Conservation (phyloP, 139 green algal species). For the Volvox reticuliferus region DNA sequence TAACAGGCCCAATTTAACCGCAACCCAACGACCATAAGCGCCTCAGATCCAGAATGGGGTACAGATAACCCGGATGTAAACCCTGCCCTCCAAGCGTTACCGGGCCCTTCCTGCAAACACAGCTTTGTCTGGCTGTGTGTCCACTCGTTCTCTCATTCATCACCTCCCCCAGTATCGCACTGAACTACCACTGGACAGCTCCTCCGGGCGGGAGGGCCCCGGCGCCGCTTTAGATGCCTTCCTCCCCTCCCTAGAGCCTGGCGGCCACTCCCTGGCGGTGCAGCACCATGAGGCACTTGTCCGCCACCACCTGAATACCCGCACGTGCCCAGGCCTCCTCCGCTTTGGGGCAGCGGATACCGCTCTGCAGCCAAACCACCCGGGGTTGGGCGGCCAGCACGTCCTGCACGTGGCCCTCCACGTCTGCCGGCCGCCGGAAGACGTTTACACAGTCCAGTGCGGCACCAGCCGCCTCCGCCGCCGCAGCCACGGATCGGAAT, state of each 20-base stretch:
- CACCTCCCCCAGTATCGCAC: no score
- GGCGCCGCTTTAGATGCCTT: no score
- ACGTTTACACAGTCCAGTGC: constrained; percentile 40
- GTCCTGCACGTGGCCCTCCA: constrained; percentile 1
- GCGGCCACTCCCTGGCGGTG: constrained; percentile 4
- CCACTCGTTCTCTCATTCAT: no score
- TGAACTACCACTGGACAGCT: no score
- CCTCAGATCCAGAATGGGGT: no score
- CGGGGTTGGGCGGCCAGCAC: background rate
- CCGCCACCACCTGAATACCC: constrained; percentile 20
- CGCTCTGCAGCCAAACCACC: constrained; percentile 31
- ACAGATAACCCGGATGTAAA: no score
- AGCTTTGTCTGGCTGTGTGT: no score
- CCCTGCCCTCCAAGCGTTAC: no score
- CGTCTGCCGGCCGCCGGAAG: constrained; percentile 16
- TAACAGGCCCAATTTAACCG: no score
- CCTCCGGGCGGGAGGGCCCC: no score
- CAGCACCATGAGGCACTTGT: constrained; percentile 42
- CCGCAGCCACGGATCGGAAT: background rate
- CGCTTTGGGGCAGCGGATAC: constrained; percentile 42
- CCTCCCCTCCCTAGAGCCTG: background rate
- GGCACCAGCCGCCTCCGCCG: background rate
- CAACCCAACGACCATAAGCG: no score
- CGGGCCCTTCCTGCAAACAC: no score
- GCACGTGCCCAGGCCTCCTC: constrained; percentile 36